Percentiles rank a stretch among this genome's conserved stretches.
Evolutionary conservation across 768 basidiomycete species (phyloP).

Genomic region (Leccinellum rugosiceps): DNA sequence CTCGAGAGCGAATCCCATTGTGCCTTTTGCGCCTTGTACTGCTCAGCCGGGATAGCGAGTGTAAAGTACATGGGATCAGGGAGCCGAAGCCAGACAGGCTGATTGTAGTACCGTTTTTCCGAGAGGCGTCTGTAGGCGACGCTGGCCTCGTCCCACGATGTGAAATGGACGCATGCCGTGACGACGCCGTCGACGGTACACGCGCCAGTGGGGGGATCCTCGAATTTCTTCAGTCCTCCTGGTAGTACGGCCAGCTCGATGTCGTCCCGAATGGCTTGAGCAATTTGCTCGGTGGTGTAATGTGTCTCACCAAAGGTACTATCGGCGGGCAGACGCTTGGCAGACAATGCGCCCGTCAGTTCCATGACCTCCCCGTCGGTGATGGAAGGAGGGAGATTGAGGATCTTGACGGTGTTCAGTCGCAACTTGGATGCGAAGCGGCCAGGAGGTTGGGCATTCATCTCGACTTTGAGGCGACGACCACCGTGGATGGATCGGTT

Average conservation of each 20-base stretch:
- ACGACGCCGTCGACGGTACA: slow-evolving; percentile 32
- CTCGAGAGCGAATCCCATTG: slow-evolving; percentile 47
- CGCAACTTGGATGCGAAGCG: slow-evolving; percentile 23
- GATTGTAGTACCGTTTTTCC: slow-evolving; percentile 32
- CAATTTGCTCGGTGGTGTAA: slow-evolving; percentile 17
- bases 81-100: slow-evolving; percentile 38
- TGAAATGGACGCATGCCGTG: slow-evolving; percentile 43
- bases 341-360: slow-evolving; percentile 30
- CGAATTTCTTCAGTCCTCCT: slow-evolving; percentile 24
- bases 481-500: slow-evolving; percentile 36
- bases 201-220: slow-evolving; percentile 16
- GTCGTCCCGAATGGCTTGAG: slow-evolving; percentile 23
- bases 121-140: slow-evolving; percentile 36
- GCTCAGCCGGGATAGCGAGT: slow-evolving; percentile 44
- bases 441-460: slow-evolving; percentile 40
- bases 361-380: slow-evolving; percentile 23
- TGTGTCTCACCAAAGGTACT: slow-evolving; percentile 20
- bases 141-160: slow-evolving; percentile 47
- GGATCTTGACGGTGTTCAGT: slow-evolving; percentile 41
- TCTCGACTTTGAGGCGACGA: slow-evolving; percentile 44
- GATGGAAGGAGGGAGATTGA: slow-evolving; percentile 35
- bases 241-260: slow-evolving; percentile 20
- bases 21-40: slow-evolving; percentile 48
- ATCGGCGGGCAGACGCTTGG: slow-evolving; percentile 26
- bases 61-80: slow-evolving; percentile 51